phyloP scores from a whole-genome alignment of 169 alveolate species.

The Eimeria zaria region DNA sequence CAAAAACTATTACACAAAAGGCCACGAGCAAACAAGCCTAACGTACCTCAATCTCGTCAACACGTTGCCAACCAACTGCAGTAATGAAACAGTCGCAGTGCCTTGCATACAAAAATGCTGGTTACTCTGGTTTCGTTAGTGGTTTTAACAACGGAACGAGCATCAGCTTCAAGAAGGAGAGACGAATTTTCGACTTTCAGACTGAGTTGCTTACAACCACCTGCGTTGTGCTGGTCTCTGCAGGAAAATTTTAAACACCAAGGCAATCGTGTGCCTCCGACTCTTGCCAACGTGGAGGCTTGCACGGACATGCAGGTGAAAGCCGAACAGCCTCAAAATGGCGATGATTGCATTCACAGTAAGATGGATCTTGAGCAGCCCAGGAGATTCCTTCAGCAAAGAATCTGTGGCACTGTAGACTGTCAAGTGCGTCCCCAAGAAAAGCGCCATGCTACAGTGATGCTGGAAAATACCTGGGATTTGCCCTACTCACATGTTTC shows the following conservation, averaged over 20 bases:
- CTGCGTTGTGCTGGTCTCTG: background rate
- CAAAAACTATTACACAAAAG: background rate
- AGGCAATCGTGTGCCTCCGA: background rate
- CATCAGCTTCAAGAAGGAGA: background rate
- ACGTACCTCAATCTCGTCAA: background rate
- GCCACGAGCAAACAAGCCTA: background rate
- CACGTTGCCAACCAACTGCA: background rate
- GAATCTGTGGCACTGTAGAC: background rate
- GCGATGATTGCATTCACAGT: background rate
- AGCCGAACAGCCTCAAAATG: background rate
- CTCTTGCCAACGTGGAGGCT: background rate
- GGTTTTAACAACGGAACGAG: background rate
- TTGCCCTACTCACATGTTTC: background rate
- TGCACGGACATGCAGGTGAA: background rate
- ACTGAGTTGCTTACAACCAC: background rate
- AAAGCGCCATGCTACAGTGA: conserved; percentile 14
- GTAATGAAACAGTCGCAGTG: background rate
- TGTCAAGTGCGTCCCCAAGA: conserved; percentile 30
- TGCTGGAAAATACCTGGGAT: background rate
- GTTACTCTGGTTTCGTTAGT: background rate
- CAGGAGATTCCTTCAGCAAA: background rate
- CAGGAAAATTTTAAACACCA: background rate
- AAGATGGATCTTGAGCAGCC: background rate
- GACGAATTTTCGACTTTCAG: background rate
- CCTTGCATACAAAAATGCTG: background rate